Conservation (phyloP, 495 filamentous ascomycete species). For the Penicillium argentinense region DNA sequence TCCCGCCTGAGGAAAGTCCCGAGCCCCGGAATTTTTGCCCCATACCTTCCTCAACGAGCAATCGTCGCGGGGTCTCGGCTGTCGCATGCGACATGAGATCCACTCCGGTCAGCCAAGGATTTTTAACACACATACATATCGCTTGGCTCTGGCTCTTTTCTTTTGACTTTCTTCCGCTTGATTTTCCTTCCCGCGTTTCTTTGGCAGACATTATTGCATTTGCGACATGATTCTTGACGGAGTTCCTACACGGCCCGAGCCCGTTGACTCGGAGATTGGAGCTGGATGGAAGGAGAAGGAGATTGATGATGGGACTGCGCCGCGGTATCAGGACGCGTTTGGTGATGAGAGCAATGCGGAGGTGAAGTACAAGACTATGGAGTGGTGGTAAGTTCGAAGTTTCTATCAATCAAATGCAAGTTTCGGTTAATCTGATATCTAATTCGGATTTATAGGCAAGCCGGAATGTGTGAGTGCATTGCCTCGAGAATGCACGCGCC, state of each 20-base stretch:
- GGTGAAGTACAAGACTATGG: conserved; percentile 44
- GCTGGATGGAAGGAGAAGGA: conserved; percentile 23
- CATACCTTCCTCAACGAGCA: conserved; percentile 10
- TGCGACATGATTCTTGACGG: conserved; percentile 21
- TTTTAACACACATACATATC: conserved; percentile 22
- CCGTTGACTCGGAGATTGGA: conserved; percentile 21
- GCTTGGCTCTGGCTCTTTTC: neutral
- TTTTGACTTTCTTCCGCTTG: neutral
- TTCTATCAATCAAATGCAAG: neutral
- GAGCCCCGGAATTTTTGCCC: conserved; percentile 21
- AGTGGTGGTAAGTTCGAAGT: conserved; percentile 37
- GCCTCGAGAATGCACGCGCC: neutral
- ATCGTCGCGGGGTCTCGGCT: conserved; percentile 21
- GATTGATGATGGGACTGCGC: conserved; percentile 7
- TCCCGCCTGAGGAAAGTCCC: conserved; percentile 12
- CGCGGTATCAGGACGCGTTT: conserved; percentile 32
- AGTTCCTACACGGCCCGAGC: conserved; percentile 13
- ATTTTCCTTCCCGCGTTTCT: neutral
- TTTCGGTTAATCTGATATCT: neutral
- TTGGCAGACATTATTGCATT: neutral
- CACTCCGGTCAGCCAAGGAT: conserved; percentile 15
- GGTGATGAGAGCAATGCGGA: conserved; percentile 39
- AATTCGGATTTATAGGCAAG: conserved; percentile 20
- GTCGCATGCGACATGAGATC: conserved; percentile 17
- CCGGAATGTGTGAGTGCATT: conserved; percentile 28